Conservation (phyloP, 768 basidiomycete species). For the Chalciporus piperatus region DNA sequence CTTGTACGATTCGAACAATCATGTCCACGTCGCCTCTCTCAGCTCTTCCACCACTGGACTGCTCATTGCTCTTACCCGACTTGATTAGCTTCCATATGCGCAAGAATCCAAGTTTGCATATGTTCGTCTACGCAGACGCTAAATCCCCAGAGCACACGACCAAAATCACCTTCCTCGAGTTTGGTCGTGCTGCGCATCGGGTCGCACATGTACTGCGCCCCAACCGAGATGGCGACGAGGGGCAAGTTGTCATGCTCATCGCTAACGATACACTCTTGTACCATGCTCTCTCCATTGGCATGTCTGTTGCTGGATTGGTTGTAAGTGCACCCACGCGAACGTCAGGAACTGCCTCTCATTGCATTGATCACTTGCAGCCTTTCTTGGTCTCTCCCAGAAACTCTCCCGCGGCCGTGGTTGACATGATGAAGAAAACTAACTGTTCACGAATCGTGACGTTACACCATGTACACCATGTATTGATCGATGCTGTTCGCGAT, state of each 20-base stretch:
- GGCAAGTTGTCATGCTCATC: conserved; percentile 31
- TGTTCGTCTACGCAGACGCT: conserved; percentile 16
- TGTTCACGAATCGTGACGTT: conserved; percentile 12
- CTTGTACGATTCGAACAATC: not conserved
- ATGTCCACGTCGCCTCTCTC: not conserved
- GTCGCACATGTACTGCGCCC: conserved; percentile 26
- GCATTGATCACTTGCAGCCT: conserved; percentile 3
- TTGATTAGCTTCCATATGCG: conserved; percentile 23
- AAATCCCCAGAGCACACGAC: conserved; percentile 6
- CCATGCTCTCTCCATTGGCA: conserved; percentile 25
- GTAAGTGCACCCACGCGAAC: conserved; percentile 11
- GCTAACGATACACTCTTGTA: conserved; percentile 33
- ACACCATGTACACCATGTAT: conserved; percentile 5
- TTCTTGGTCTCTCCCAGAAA: conserved; percentile 39
- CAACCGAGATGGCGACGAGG: conserved; percentile 7
- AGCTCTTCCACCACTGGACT: conserved; percentile 16
- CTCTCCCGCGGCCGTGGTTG: conserved; percentile 35
- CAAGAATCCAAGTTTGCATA: conserved; percentile 11
- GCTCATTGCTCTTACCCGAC: conserved; percentile 20
- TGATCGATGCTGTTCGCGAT: conserved; percentile 9
- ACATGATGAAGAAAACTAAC: conserved; percentile 9
- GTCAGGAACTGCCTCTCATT: no score
- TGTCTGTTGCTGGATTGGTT: conserved; percentile 28
- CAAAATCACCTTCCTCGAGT: conserved; percentile 23
- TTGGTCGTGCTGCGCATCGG: conserved; percentile 31